These are phyloP conservation scores for Rheum nobile DNA, from an alignment of 148 eudicot species.

Conservation along the genomic window DNA sequence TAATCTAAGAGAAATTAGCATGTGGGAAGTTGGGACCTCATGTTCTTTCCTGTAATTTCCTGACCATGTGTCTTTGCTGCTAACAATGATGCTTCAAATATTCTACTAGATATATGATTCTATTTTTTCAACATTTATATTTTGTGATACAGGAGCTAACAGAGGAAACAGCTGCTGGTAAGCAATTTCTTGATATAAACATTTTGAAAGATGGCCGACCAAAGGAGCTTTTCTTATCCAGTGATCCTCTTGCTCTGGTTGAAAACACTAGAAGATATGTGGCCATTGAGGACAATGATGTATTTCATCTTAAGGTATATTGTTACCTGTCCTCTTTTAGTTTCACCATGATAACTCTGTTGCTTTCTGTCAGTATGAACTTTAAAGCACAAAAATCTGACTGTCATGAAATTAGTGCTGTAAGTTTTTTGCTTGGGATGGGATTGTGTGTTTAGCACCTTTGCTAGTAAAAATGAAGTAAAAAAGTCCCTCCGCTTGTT, in stretches of 20 bases:
- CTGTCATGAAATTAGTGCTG: not conserved
- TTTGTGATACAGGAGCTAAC: conserved; percentile 38
- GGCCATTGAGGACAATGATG: conserved; percentile 93
- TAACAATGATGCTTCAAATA: not conserved
- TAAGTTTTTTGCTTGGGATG: not conserved
- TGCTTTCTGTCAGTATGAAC: not conserved
- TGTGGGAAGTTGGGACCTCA: not conserved
- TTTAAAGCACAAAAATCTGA: not conserved
- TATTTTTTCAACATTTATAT: not conserved
- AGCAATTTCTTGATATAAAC: conserved; percentile 55
- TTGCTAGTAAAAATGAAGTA: not conserved
- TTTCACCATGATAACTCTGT: not conserved
- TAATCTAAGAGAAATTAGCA: too few species aligned
- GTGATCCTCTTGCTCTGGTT: conserved; percentile 87
- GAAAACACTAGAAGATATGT: conserved; percentile 92
- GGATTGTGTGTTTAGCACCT: not conserved
- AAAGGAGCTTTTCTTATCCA: conserved; percentile 81
- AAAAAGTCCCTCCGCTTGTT: not conserved
- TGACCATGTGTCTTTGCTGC: not conserved
- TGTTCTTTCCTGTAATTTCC: not conserved
- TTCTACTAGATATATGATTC: not conserved
- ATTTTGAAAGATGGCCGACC: conserved; percentile 65
- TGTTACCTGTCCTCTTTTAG: not conserved
- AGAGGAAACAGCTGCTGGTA: conserved; percentile 34
- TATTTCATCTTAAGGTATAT: conserved; percentile 81